Percentiles rank a stretch among this genome's conserved stretches.
phyloP scores from a whole-genome alignment of 129 eudicot genomes.

The Silybum marianum region DNA sequence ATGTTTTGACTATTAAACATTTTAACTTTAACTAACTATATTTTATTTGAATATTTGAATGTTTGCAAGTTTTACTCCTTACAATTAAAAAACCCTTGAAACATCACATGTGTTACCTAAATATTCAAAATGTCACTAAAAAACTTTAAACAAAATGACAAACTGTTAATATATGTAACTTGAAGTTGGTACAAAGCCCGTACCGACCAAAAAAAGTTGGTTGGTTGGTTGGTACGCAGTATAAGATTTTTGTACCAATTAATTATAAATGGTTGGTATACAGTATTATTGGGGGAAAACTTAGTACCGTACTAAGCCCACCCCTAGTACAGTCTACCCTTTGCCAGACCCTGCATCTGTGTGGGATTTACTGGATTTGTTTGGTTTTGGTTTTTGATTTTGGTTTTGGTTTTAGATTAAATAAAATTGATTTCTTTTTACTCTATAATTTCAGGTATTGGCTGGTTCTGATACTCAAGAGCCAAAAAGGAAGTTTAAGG shows the following conservation, averaged over 20 bases:
- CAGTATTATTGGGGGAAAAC: background rate
- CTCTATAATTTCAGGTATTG: conserved; percentile 51
- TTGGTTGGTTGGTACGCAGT: background rate
- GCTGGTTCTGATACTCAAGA: conserved; percentile 65
- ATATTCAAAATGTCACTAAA: background rate
- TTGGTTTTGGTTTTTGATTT: no score
- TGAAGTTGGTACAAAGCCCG: background rate
- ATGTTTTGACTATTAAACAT: no score
- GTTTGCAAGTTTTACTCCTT: background rate
- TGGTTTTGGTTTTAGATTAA: background rate
- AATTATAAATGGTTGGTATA: background rate
- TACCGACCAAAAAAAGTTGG: background rate
- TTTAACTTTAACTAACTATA: no score
- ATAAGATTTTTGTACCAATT: background rate
- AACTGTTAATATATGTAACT: background rate
- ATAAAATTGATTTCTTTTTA: background rate
- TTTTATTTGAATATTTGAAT: background rate
- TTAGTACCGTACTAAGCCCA: background rate
- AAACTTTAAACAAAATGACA: background rate
- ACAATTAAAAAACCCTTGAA: background rate
- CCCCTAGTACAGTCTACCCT: background rate
- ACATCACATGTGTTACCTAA: background rate
- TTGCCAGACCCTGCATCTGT: background rate
- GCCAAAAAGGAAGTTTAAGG: conserved; percentile 85
- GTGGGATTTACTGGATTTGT: background rate